Evolutionary conservation across 305 asterid species (phyloP).

Genomic region (Fraxinus xanthoxyloides): DNA sequence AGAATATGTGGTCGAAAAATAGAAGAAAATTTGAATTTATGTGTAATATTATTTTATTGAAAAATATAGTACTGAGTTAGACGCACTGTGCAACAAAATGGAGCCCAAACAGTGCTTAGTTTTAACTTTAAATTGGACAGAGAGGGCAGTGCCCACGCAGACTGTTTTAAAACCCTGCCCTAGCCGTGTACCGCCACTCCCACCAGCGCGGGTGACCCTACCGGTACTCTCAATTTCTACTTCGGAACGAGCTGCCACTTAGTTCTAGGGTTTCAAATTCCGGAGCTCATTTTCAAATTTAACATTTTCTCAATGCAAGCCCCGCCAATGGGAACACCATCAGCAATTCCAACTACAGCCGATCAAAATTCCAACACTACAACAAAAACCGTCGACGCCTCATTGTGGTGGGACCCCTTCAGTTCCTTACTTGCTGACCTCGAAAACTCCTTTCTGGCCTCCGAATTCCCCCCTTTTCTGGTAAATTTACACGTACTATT

Average conservation of each 20-base stretch:
- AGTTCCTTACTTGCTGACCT: constrained; percentile 56
- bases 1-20: too few relatives aligned
- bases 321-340: constrained; percentile 41
- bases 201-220: background rate
- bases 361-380: constrained; percentile 27
- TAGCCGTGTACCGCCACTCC: background rate
- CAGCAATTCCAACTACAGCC: constrained; percentile 30
- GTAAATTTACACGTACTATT: constrained; percentile 28
- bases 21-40: too few relatives aligned
- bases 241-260: background rate
- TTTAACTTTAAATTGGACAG: background rate
- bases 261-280: background rate
- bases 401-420: constrained; percentile 97
- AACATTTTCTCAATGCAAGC: constrained; percentile 4
- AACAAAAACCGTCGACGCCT: constrained; percentile 48
- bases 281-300: background rate
- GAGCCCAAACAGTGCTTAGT: too few relatives aligned
- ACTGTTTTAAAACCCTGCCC: background rate
- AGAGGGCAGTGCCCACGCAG: background rate
- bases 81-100: too few relatives aligned
- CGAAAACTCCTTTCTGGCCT: constrained; percentile 53
- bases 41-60: too few relatives aligned
- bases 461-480: constrained; percentile 55
- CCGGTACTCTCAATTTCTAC: background rate
- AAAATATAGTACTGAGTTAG: too few relatives aligned